Evolutionary conservation across 108 stramenopile genomes (phyloP), one percentile per base, ranked within the genome.

Genomic region (Bacterosira constricta): DNA sequence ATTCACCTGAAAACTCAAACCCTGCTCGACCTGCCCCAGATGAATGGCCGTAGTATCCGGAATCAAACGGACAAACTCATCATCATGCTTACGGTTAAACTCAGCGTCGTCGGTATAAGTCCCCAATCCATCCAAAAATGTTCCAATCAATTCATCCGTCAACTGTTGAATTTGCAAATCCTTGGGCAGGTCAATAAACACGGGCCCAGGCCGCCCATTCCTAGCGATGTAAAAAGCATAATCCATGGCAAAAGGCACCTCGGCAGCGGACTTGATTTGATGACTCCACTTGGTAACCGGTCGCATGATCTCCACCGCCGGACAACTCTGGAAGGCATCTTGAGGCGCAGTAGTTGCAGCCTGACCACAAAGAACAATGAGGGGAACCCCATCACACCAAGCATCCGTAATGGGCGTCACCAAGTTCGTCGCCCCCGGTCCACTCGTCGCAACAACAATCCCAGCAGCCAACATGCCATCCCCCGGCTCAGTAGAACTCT

Each of bases 171-270:
- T 91, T 56, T 91, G 93, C 80, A 96, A 84, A 85, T 96, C 96
- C 85, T 96, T 96, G 51, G 96, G 96, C 63, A 96, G 73, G 66
- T 96, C 96, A 20, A 96, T 66, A 73, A 94, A 93, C 20, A 96
- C 96, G 6, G 96, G 96, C 23, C 96, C 96, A 4, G 96, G 96
- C n/a, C 96, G 71, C n/a, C 96, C 96, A 65, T 92, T 84, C 34
- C 86, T 68, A 17, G 96, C 91, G 25, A 96, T 58, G 56, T 84
- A 92, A 69, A 96, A 96, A 23, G 96, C 96, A 60, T 94, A 94
- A 60, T 94, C 92, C 87, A 96, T 87, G 53, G 84, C 91, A 56
- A 90, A 87, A 0, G 96, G 96, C 66, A 96, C 75, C 71, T 94
- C 92, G 12, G 91, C 93, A 27, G 92, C 93, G 55, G 63, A 83